Base-by-base conservation (phyloP, 495 filamentous ascomycete genomes). In the Penicillium coffeae region DNA sequence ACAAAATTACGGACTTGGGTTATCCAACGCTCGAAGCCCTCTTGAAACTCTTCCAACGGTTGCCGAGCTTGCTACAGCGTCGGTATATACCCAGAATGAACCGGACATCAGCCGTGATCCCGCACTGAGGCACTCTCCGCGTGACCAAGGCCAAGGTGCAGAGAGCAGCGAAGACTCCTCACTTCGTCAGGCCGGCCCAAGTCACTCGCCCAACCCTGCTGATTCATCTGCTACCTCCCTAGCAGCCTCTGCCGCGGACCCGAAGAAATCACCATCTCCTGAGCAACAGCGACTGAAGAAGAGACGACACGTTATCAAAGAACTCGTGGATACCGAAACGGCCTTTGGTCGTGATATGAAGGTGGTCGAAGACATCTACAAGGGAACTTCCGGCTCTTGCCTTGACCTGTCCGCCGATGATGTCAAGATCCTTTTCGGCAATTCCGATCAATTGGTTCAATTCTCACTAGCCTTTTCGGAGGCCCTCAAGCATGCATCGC, bases 321-420 rank as follows among this genome's bases (percentile, higher is more conserved):
- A 98, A 65, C 73, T 98, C 16, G 79, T 96, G 33, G 89, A 95
- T 55, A 98, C 94, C 2, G 93, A 98, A 61, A 80, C 86, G 21
- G 80, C 81, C 13, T 97, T 91, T 64, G 78, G 89, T 38, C 78
- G 86, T 51, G 93, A 98, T 66, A 92, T 98, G 89, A 95, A 87
- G 56, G 89, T 98, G 33, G 84, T 94, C 5, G 88, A 94, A 58
- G 89, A 96, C 57, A 96, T 97, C 37, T 98, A 96, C 73, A 94
- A 91, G 65, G 89, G 86, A n/a, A 96, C 93, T 0, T 89, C 89
- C 0, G 86, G 86, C 51, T 84, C 89, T 14, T 86, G 85, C 38
- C 79, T 89, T 15, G 80, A 88, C 43, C 77, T 96, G n/a, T 88
- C 85, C 20, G 63, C 75, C 14, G 86, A 90, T 38, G 94, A 95